Conservation (phyloP, 2,329 filamentous ascomycete species). For the Fusarium guadeloupense region DNA sequence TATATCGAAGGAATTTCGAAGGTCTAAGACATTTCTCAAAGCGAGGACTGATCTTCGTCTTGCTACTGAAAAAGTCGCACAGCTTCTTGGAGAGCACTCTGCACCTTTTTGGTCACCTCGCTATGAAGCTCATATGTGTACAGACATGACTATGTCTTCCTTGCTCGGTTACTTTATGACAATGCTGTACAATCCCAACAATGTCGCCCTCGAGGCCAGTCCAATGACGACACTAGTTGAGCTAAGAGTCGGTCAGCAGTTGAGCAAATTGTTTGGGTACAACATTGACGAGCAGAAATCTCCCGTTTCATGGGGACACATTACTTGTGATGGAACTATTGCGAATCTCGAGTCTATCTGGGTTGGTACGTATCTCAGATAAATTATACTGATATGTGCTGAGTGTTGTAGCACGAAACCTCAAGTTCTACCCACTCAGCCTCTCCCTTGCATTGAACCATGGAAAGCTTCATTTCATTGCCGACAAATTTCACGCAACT, state of each 20-base stretch:
- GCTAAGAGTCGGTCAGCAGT: constrained; percentile 55
- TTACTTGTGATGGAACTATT: constrained; percentile 56
- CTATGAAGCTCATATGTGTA: constrained; percentile 59
- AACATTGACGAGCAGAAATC: constrained; percentile 45
- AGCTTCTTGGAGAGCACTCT: constrained; percentile 53
- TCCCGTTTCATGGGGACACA: constrained; percentile 54
- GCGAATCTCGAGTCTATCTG: constrained; percentile 61
- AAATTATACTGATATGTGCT: constrained; percentile 3
- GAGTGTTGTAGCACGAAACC: constrained; percentile 51
- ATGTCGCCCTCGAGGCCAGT: constrained; percentile 57
- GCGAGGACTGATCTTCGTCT: constrained; percentile 47
- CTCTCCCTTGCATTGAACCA: constrained; percentile 48
- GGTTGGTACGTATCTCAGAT: constrained; percentile 40
- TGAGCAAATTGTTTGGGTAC: constrained; percentile 58
- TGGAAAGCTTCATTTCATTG: constrained; percentile 49
- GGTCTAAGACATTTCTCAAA: constrained; percentile 47
- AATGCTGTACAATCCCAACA: constrained; percentile 62
- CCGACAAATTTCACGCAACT: constrained; percentile 52
- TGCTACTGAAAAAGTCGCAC: constrained; percentile 48
- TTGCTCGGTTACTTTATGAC: constrained; percentile 59
- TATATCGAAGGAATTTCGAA: constrained; percentile 49
- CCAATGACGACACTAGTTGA: constrained; percentile 57
- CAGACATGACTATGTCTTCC: constrained; percentile 54
- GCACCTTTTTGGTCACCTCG: constrained; percentile 59
- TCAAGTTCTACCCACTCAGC: constrained; percentile 58